phyloP scores from a whole-genome alignment of 2,329 filamentous ascomycete species.

The Chrysosporium keratinophilum region DNA sequence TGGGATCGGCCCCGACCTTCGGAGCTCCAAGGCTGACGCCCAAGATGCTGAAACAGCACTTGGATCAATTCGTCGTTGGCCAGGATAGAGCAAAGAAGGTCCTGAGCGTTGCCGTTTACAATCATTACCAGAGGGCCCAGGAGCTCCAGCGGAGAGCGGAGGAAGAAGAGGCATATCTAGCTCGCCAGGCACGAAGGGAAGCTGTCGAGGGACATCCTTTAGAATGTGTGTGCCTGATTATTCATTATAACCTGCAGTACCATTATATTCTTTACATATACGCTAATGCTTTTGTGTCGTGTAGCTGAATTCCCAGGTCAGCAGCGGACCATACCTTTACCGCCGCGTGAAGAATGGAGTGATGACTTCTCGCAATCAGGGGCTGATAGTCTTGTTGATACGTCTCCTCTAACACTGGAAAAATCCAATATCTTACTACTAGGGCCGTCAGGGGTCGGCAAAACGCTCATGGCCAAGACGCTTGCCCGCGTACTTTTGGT shows the following conservation, averaged over 20 bases:
- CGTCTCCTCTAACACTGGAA: constrained; percentile 63
- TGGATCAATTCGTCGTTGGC: constrained; percentile 93
- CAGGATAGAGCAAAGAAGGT: constrained; percentile 89
- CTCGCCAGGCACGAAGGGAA: constrained; percentile 61
- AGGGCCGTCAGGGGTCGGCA: constrained; percentile 88
- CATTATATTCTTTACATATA: neutral
- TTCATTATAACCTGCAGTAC: neutral
- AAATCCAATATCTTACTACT: constrained; percentile 91
- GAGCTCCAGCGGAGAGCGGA: constrained; percentile 64
- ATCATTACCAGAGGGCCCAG: constrained; percentile 85
- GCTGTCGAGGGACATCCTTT: constrained; percentile 60
- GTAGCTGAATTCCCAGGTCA: constrained; percentile 55
- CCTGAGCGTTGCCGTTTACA: constrained; percentile 85
- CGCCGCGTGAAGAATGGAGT: constrained; percentile 22
- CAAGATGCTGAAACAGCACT: constrained; percentile 66
- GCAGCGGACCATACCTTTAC: constrained; percentile 41
- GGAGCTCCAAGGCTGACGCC: constrained; percentile 51
- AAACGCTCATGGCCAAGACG: constrained; percentile 87
- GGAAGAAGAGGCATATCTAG: constrained; percentile 63
- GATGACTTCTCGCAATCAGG: constrained; percentile 22
- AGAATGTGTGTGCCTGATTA: constrained; percentile 50
- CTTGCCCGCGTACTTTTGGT: constrained; percentile 87
- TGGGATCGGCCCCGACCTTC: constrained; percentile 48
- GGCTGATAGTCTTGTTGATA: constrained; percentile 42
- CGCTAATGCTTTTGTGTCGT: neutral